Base-by-base conservation (phyloP, 1,139 yeast species). In the Nematodospora anomalae region DNA sequence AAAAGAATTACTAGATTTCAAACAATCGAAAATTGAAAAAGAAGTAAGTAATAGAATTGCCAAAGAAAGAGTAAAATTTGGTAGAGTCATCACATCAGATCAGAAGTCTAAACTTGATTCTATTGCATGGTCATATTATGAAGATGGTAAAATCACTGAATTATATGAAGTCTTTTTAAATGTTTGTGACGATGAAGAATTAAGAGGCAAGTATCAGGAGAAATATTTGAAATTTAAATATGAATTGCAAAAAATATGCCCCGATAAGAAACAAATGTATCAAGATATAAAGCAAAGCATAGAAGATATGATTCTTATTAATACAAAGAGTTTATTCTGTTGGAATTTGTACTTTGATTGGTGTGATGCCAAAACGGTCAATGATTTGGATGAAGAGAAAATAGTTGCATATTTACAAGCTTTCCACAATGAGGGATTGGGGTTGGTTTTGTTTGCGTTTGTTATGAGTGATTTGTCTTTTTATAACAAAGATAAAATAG, bases 281-380 rank as follows among this genome's bases (percentile, higher is more conserved):
- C 47, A 48, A 2, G 71, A 75, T 28, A 64, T 88, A 3, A 64
- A 64, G 35, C 77, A 75, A 9, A 70, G 79, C 71, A 78, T 80
- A 1, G 83, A 79, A 14, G 95, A 84, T 26, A 77, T 90, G 81
- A 79, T 89, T 3, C 61, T 83, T 18, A 77, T 92, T 10, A 74
- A 76, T 28, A 76, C 81, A 11, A 70, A 73, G 1, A 79, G 81
- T 16, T 63, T 74, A 20, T 64, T 76, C 27, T 88, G 92, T 1
- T 92, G 96, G 95, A 70, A 74, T 33, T 55, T 83, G 10, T 79
- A 79, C 49, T 77, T 89, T 47, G 96, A 92, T 50, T 84, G 92
- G 83, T 48, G 62, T 24, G 96, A 92, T 55, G 73, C 71, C 6
- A 57, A 55, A 3, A 62, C 68, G 7, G 56, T 88, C 10, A 49